phyloP scores from a whole-genome alignment of 768 basidiomycete species.

The Tylopilus cervinicoccineus region DNA sequence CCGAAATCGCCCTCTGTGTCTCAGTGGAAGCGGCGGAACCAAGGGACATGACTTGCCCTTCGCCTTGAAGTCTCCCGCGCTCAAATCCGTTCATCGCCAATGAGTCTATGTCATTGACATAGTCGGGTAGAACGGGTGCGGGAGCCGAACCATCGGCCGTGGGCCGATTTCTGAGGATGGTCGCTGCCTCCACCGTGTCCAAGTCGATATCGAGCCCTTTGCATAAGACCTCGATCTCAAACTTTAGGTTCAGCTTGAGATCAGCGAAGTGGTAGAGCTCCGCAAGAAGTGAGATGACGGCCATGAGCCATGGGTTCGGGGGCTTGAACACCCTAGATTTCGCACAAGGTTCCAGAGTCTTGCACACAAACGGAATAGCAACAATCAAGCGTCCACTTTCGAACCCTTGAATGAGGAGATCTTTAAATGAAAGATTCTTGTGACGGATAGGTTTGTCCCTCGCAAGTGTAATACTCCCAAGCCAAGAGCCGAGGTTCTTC shows the following conservation, averaged over 20 bases:
- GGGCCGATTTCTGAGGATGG: constrained; percentile 75
- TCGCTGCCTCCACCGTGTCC: constrained; percentile 78
- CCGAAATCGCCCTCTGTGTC: constrained; percentile 60
- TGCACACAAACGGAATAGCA: constrained; percentile 97
- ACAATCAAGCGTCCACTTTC: constrained; percentile 88
- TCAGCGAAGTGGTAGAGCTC: constrained; percentile 98
- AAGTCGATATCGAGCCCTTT: constrained; percentile 87
- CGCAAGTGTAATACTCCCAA: constrained; percentile 90
- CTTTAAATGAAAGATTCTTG: constrained; percentile 94
- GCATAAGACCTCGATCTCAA: constrained; percentile 97
- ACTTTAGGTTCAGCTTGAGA: constrained; percentile 93
- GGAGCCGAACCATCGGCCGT: constrained; percentile 45
- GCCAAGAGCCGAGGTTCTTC: constrained; percentile 95
- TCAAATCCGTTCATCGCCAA: constrained; percentile 74
- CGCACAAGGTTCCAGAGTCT: constrained; percentile 86
- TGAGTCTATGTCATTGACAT: constrained; percentile 75
- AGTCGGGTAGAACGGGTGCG: constrained; percentile 69
- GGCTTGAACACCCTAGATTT: constrained; percentile 91
- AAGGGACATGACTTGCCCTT: constrained; percentile 61
- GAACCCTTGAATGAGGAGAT: constrained; percentile 93
- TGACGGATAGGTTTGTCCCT: constrained; percentile 90
- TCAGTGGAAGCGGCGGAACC: constrained; percentile 60
- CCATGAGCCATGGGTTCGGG: constrained; percentile 99
- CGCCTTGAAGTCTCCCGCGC: constrained; percentile 42
- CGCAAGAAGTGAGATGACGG: constrained; percentile 82